Evolutionary conservation across 495 filamentous ascomycete species (phyloP).

Genomic region (Pyrenula aspistea): DNA sequence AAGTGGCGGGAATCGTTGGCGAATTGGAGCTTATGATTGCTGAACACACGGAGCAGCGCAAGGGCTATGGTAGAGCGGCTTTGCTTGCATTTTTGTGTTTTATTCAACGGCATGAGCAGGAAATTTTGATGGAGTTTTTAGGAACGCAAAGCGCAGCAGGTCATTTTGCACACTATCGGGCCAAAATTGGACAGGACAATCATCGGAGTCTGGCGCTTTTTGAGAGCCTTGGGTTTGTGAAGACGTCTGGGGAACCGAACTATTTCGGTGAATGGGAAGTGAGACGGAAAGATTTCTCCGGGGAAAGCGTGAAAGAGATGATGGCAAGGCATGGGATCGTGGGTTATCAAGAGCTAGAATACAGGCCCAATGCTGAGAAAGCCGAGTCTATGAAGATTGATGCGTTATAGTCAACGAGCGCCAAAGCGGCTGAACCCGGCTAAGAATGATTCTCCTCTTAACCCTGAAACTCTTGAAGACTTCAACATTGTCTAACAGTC

Average conservation of each 20-base stretch:
- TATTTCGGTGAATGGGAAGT: constrained; percentile 61
- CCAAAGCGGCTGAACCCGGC: no score
- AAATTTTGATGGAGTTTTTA: constrained; percentile 49
- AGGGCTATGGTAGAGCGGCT: constrained; percentile 53
- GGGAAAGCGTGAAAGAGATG: constrained; percentile 10
- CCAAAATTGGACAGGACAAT: constrained; percentile 50
- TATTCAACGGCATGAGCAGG: constrained; percentile 31
- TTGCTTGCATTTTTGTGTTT: constrained; percentile 60
- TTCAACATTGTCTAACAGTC: no score
- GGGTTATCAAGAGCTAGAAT: constrained; percentile 27
- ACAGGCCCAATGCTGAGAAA: no score
- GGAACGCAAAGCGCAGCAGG: background rate
- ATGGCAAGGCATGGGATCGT: constrained; percentile 20
- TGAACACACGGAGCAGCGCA: constrained; percentile 36
- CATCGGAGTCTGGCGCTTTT: constrained; percentile 44
- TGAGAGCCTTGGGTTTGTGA: constrained; percentile 43
- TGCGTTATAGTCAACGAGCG: no score
- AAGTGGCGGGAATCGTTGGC: constrained; percentile 33
- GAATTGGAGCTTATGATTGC: constrained; percentile 92
- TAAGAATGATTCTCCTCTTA: no score
- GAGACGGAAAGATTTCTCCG: constrained; percentile 22
- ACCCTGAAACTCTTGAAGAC: no score
- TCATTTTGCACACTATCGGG: constrained; percentile 10
- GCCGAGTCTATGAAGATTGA: no score
- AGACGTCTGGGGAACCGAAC: constrained; percentile 33